Conservation (phyloP, 2,329 filamentous ascomycete species). For the Cytospora leucostoma region DNA sequence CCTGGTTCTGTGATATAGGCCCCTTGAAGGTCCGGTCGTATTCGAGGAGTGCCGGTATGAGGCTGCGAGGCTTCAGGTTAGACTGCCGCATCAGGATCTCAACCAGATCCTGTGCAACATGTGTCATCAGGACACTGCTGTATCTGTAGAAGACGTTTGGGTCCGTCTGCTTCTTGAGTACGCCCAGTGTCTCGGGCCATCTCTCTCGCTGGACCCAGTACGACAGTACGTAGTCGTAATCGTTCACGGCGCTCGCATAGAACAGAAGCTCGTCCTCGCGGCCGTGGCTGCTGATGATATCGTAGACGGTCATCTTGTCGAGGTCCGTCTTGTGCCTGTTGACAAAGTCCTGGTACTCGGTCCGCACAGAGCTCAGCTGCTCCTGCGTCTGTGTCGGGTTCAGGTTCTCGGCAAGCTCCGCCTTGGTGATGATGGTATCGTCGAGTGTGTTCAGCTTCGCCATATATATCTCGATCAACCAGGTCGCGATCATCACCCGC, state of each 20-base stretch:
- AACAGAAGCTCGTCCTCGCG: slow-evolving; percentile 89
- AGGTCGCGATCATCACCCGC: slow-evolving; percentile 89
- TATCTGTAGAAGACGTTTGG: slow-evolving; percentile 95
- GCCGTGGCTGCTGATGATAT: slow-evolving; percentile 93
- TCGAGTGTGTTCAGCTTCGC: slow-evolving; percentile 93
- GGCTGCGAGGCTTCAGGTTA: slow-evolving; percentile 78
- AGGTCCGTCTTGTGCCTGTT: slow-evolving; percentile 82
- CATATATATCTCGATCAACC: slow-evolving; percentile 97
- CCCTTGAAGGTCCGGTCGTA: slow-evolving; percentile 81
- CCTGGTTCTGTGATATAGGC: slow-evolving; percentile 77
- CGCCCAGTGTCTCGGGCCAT: slow-evolving; percentile 83
- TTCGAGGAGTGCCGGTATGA: slow-evolving; percentile 91
- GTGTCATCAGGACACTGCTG: slow-evolving; percentile 93
- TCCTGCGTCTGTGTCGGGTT: slow-evolving; percentile 71
- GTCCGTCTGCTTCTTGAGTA: slow-evolving; percentile 90
- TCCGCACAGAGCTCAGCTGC: slow-evolving; percentile 68
- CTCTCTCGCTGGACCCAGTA: slow-evolving; percentile 97
- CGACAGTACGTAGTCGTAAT: slow-evolving; percentile 91
- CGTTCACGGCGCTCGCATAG: slow-evolving; percentile 85
- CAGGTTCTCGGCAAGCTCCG: slow-evolving; percentile 72
- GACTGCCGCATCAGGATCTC: slow-evolving; percentile 93
- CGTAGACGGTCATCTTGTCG: slow-evolving; percentile 89
- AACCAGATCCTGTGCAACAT: slow-evolving; percentile 82
- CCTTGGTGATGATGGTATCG: slow-evolving; percentile 87
- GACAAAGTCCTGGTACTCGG: slow-evolving; percentile 87